Evolutionary conservation across 306 rosid genomes (phyloP).

Genomic region (Prunus dulcis): DNA sequence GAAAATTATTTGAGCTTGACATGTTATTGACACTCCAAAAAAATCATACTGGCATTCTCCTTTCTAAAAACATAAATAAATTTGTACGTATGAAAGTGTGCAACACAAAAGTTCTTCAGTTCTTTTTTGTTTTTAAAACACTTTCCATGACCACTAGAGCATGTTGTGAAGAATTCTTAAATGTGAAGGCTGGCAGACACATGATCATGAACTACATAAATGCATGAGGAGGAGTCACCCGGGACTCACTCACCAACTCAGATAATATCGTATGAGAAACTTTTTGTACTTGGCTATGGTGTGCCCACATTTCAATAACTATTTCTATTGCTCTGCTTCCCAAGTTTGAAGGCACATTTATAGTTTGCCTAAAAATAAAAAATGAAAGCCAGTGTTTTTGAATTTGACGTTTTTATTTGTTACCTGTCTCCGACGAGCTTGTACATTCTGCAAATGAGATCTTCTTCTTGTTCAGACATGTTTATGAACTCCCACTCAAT

Average conservation of each 20-base stretch:
- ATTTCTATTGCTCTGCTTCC: neutral
- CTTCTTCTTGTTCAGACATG: constrained; percentile 58
- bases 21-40: neutral
- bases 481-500: constrained; percentile 53
- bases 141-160: neutral
- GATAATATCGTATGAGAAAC: too few species aligned
- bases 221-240: too few species aligned
- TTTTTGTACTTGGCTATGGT: too few species aligned
- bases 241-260: neutral
- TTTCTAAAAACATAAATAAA: too few species aligned
- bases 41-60: neutral
- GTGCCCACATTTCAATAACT: too few species aligned
- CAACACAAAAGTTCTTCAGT: neutral
- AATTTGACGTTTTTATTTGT: neutral
- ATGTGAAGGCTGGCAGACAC: neutral
- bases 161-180: neutral
- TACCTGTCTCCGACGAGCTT: constrained; percentile 61
- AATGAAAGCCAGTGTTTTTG: neutral
- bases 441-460: constrained; percentile 56
- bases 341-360: too few species aligned
- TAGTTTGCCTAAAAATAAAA: neutral
- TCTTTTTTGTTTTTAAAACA: neutral
- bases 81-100: too few species aligned
- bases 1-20: too few species aligned
- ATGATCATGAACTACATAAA: neutral